phyloP scores from a whole-genome alignment of 768 basidiomycete genomes.

The Termitomyces sp. region DNA sequence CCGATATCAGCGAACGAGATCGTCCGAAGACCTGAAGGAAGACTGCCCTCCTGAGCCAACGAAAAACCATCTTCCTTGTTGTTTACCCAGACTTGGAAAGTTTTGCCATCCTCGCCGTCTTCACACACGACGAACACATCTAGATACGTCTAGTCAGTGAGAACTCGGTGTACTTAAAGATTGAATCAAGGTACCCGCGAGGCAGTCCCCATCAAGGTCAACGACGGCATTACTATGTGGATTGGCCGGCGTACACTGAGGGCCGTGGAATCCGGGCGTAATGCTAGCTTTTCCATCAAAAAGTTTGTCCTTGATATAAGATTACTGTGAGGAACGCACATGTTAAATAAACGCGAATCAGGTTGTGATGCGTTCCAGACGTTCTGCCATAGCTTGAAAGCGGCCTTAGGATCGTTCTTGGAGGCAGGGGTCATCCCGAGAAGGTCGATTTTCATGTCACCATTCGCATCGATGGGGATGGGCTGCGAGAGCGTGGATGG shows the following conservation, averaged over 20 bases:
- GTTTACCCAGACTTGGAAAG: constrained; percentile 93
- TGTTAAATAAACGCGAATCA: constrained; percentile 54
- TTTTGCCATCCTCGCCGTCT: constrained; percentile 52
- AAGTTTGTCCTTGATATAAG: neutral
- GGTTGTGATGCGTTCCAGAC: constrained; percentile 63
- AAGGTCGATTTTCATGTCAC: constrained; percentile 87
- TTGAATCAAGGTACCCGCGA: constrained; percentile 58
- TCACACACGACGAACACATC: constrained; percentile 91
- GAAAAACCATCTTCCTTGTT: constrained; percentile 73
- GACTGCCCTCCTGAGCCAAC: constrained; percentile 59
- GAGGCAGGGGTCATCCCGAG: constrained; percentile 61
- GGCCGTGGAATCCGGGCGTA: constrained; percentile 58
- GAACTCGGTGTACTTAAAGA: neutral
- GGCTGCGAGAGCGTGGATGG: constrained; percentile 76
- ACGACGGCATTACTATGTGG: constrained; percentile 95
- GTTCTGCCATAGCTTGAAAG: constrained; percentile 78
- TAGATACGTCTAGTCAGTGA: constrained; percentile 23
- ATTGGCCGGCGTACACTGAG: constrained; percentile 74
- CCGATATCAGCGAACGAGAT: constrained; percentile 92
- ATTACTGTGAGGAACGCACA: constrained; percentile 45
- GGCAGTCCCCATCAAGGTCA: constrained; percentile 93
- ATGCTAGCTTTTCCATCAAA: constrained; percentile 36
- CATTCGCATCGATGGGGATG: constrained; percentile 82
- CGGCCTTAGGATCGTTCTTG: constrained; percentile 28
- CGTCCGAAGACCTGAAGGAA: constrained; percentile 76